Evolutionary conservation across 768 basidiomycete genomes (phyloP).

Genomic region (Asterophora lycoperdoides): DNA sequence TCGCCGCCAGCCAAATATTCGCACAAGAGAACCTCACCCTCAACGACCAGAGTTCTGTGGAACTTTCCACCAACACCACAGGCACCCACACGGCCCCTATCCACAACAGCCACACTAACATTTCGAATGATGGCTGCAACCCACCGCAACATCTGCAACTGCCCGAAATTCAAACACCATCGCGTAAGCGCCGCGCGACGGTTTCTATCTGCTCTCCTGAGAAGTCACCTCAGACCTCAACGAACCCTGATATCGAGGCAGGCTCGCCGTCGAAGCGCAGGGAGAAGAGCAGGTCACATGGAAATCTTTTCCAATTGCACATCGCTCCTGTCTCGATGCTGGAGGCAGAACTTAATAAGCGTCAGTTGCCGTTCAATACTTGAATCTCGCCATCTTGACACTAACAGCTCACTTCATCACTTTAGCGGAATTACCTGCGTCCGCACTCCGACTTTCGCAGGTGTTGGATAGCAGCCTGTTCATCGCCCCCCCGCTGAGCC

Average conservation of each 20-base stretch:
- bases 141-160: constrained; percentile 26
- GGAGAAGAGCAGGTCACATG: constrained; percentile 65
- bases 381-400: not conserved
- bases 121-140: constrained; percentile 22
- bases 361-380: constrained; percentile 35
- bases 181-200: constrained; percentile 55
- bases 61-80: constrained; percentile 30
- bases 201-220: constrained; percentile 63
- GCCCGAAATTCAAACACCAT: constrained; percentile 39
- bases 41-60: constrained; percentile 29
- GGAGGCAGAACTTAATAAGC: constrained; percentile 59
- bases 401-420: constrained; percentile 3
- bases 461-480: constrained; percentile 69
- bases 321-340: constrained; percentile 65
- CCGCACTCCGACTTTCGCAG: constrained; percentile 57
- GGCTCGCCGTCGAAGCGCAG: constrained; percentile 58
- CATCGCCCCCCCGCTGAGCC: constrained; percentile 46
- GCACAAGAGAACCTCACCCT: constrained; percentile 32
- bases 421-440: constrained; percentile 35
- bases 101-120: constrained; percentile 16
- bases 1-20: constrained; percentile 71
- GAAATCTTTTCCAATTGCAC: constrained; percentile 55
- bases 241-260: constrained; percentile 31
- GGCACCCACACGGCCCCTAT: constrained; percentile 24
- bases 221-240: constrained; percentile 19